phyloP scores from a whole-genome alignment of 2,329 filamentous ascomycete genomes.

The Sordariomycetes sp. region DNA sequence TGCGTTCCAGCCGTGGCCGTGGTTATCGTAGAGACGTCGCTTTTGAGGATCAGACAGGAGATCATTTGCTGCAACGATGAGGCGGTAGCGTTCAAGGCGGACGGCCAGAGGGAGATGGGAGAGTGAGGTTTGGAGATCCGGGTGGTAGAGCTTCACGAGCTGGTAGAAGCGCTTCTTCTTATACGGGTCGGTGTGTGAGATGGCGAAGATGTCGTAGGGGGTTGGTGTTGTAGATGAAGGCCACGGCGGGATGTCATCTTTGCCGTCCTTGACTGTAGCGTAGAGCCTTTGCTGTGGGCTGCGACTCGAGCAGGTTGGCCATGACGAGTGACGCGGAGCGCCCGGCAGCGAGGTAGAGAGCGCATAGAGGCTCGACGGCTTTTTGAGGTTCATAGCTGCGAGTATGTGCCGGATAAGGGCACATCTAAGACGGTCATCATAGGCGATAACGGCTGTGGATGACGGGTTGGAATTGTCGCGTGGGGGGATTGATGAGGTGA shows the following conservation, averaged over 20 bases:
- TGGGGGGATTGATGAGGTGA: no score
- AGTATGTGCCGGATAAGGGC: no score
- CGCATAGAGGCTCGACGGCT: no score
- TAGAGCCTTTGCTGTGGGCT: no score
- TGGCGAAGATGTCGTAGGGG: constrained; percentile 81
- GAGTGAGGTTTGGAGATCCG: constrained; percentile 41
- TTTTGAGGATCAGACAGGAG: constrained; percentile 76
- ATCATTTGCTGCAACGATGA: constrained; percentile 80
- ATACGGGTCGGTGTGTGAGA: constrained; percentile 55
- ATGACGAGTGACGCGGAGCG: no score
- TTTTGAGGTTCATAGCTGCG: no score
- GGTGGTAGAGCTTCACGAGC: constrained; percentile 93
- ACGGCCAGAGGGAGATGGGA: constrained; percentile 37
- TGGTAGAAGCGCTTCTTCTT: constrained; percentile 79
- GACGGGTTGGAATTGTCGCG: no score
- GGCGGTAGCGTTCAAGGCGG: constrained; percentile 79
- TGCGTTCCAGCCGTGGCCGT: constrained; percentile 72
- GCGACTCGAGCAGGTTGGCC: no score
- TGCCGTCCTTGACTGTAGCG: background rate
- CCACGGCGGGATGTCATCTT: constrained; percentile 26
- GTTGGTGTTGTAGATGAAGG: constrained; percentile 49
- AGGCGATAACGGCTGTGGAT: no score
- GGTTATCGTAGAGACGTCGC: constrained; percentile 72
- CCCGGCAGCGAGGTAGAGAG: no score
- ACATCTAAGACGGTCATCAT: no score